These are phyloP conservation scores for Vitis labrusca DNA, from an alignment of 164 flowering plant genomes.

Conservation along the genomic window DNA sequence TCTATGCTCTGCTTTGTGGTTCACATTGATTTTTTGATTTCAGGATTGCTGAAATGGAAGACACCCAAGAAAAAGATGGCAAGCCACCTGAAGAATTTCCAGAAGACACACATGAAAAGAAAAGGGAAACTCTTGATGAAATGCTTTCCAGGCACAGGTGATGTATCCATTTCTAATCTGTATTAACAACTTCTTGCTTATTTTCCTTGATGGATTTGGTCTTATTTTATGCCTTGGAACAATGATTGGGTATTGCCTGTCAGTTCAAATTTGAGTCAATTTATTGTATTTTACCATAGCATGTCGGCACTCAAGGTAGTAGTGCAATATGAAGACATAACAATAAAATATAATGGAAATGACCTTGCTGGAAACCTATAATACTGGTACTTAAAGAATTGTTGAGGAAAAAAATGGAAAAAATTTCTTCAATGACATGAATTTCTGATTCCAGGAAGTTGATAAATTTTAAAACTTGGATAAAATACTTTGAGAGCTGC, in stretches of 20 bases:
- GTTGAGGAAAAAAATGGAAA: no score
- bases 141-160: conserved; percentile 81
- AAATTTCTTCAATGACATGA: no score
- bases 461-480: no score
- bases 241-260: not conserved
- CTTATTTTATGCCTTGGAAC: no score
- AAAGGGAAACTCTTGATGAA: conserved; percentile 66
- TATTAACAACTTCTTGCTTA: not conserved
- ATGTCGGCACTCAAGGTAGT: not conserved
- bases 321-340: not conserved
- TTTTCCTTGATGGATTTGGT: not conserved
- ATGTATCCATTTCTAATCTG: not conserved
- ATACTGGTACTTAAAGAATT: no score
- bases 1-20: not conserved
- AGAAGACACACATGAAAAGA: conserved; percentile 24
- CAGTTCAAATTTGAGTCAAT: not conserved
- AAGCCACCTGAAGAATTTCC: conserved; percentile 20
- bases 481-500: no score
- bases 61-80: conserved; percentile 17
- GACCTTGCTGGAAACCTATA: no score
- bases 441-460: no score
- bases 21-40: not conserved
- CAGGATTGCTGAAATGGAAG: conserved; percentile 22
- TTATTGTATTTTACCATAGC: not conserved
- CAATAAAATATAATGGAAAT: not conserved